Base-by-base conservation (phyloP, 345 rosid species). In the Eucalyptus sp. region DNA sequence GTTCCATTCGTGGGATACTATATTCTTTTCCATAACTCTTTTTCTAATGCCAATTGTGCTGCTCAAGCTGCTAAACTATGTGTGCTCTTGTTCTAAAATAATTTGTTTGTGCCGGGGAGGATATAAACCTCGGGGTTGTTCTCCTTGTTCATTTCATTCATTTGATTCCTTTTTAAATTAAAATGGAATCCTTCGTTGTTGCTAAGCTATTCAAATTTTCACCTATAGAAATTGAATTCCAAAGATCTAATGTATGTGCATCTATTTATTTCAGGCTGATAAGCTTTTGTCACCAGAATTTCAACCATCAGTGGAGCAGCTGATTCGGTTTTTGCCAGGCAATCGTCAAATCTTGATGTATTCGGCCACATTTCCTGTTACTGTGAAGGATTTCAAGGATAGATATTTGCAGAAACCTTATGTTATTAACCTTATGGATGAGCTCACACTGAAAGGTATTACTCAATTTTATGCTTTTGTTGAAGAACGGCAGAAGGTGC, bases 401-500 rank as follows among this genome's bases (percentile, higher is more conserved):
- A 94, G 97, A 93, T 97, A 94, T 92, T 93, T 98, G 25, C 91
- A 94, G 5, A 98, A 93, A 88, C 97, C 99, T 31, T 98, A 96
- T 90, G 88, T 98, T 84, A 98, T 98, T 91, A 98, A 98, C 93
- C 99, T 98, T 86, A 98, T 98, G 99, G 99, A 98, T 92, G 99
- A 98, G 92, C 99, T 98, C 89, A 97, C 99, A 5, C 96, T 98
- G 66, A 93, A 96, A 95, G 99, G 99, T 92, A 96, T 98, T 91
- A 97, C 99, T 1, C 99, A 98, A 89, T 98, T 14, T 88, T 98
- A 98, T 93, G 99, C 99, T 88, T 98, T 97, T 94, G 99, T 98
- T 91, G 99, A 98, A 93, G 99, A 98, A 93, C 95, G 99, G 66
- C 99, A 98, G 96, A 98, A 98, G 95, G 99, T 98, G 88, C 99